A percentile compares a stretch with the other conserved stretches of the same genome.
Evolutionary conservation across 768 basidiomycete genomes (phyloP).

Genomic region (Cubamyces lactineus): DNA sequence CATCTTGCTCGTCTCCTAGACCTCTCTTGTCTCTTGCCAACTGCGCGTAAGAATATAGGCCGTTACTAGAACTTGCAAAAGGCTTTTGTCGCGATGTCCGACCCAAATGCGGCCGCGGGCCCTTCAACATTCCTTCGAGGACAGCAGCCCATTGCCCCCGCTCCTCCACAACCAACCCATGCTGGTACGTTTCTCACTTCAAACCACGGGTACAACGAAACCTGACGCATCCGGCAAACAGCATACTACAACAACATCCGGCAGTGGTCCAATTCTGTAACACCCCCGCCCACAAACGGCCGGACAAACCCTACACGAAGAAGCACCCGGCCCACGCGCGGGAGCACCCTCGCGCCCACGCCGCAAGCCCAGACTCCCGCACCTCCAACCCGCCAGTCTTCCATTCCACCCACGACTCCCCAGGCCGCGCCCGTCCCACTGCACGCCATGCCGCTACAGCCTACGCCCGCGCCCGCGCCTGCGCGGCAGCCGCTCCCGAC

Average conservation of each 20-base stretch:
- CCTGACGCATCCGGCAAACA: conserved; percentile 26
- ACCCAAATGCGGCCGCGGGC: conserved; percentile 18
- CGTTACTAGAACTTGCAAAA: neutral
- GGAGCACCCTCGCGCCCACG: conserved; percentile 46
- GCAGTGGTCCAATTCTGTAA: conserved; percentile 65
- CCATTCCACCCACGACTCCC: conserved; percentile 30
- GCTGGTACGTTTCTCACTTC: conserved; percentile 28
- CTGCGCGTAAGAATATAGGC: neutral
- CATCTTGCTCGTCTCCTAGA: too few relatives aligned
- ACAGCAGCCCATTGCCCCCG: conserved; percentile 24
- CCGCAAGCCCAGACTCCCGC: conserved; percentile 38
- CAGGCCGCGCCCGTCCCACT: conserved; percentile 36
- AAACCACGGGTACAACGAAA: neutral
- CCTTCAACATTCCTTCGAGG: conserved; percentile 23
- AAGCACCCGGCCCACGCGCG: conserved; percentile 43
- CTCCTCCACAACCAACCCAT: conserved; percentile 36
- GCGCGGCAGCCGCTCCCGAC: conserved; percentile 52
- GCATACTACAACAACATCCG: conserved; percentile 73
- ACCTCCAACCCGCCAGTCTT: conserved; percentile 43
- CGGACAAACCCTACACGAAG: conserved; percentile 41
- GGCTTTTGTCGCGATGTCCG: conserved; percentile 7
- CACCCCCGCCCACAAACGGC: conserved; percentile 56
- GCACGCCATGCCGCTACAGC: conserved; percentile 22
- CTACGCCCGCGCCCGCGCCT: conserved; percentile 43
- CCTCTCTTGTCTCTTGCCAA: too few relatives aligned